A percentile compares a stretch with the other conserved stretches of the same genome.
Conservation (phyloP, 768 basidiomycete genomes). For the Candolleomyces aberdarensis region DNA sequence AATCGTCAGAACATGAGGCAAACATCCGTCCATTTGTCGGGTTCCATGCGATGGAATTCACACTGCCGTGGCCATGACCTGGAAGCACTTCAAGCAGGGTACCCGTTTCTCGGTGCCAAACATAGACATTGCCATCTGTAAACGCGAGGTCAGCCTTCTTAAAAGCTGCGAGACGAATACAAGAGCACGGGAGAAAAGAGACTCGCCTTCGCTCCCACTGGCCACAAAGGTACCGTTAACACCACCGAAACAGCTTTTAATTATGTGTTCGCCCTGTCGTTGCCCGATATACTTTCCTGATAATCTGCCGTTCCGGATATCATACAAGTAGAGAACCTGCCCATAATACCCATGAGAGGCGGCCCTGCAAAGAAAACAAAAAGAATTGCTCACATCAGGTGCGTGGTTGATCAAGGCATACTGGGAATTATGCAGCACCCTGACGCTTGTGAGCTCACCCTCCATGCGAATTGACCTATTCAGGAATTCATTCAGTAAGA, state of each 20-base stretch:
- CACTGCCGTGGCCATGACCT: conserved; percentile 86
- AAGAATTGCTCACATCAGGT: conserved; percentile 64
- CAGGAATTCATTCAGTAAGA: neutral
- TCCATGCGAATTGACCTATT: conserved; percentile 61
- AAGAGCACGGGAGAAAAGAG: conserved; percentile 1
- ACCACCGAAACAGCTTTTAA: conserved; percentile 94
- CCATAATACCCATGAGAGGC: conserved; percentile 13
- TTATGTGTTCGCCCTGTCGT: conserved; percentile 77
- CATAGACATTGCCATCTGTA: conserved; percentile 87
- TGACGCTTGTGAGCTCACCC: conserved; percentile 86
- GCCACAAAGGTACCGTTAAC: conserved; percentile 84
- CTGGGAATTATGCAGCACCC: conserved; percentile 80
- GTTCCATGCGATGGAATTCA: conserved; percentile 98
- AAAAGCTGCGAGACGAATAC: conserved; percentile 1
- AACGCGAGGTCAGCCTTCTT: conserved; percentile 3
- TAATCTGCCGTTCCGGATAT: conserved; percentile 65
- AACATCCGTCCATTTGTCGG: conserved; percentile 87
- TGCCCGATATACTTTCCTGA: conserved; percentile 86
- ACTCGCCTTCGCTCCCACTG: conserved; percentile 90
- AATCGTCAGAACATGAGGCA: conserved; percentile 94
- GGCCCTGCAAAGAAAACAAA: neutral
- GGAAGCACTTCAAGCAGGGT: conserved; percentile 80
- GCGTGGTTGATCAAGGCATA: conserved; percentile 85
- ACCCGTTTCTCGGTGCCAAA: conserved; percentile 91
- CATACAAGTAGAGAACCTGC: conserved; percentile 90